Percentiles rank a stretch among this genome's conserved stretches.
Conservation (phyloP, 75 land plant genomes). For the Pinus albicaulis region DNA sequence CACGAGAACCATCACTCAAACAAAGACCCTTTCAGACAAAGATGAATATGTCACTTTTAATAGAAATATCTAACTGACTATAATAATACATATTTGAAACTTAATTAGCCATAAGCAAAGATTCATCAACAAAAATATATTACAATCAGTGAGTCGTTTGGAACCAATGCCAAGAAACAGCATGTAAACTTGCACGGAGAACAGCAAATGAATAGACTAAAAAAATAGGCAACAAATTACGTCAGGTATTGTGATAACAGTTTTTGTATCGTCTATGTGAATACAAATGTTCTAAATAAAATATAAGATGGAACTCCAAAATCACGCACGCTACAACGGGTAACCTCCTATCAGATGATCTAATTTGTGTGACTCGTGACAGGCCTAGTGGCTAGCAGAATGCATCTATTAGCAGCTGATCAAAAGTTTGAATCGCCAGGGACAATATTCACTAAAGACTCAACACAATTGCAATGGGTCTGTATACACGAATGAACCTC, state of each 20-base stretch:
- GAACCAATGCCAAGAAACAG: neutral
- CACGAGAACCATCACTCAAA: no score
- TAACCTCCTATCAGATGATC: neutral
- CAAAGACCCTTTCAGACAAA: no score
- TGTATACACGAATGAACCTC: neutral
- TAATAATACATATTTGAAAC: neutral
- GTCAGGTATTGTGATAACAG: no score
- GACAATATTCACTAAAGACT: neutral
- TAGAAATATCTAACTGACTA: neutral
- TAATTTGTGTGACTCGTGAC: neutral
- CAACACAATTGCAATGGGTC: neutral
- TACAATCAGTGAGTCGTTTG: neutral
- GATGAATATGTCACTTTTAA: neutral
- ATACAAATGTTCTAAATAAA: no score
- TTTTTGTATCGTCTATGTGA: no score
- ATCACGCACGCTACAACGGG: neutral
- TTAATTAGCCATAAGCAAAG: neutral
- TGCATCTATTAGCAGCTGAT: neutral
- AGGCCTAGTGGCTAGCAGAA: neutral
- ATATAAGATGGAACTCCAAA: neutral
- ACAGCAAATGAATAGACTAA: neutral
- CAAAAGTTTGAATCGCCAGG: neutral
- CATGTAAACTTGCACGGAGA: neutral
- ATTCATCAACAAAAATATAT: neutral
- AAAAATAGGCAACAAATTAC: neutral